A percentile compares a stretch with the other conserved stretches of the same genome.
phyloP scores from a whole-genome alignment of 768 basidiomycete genomes.

The Tubosaeta brunneosetosa region DNA sequence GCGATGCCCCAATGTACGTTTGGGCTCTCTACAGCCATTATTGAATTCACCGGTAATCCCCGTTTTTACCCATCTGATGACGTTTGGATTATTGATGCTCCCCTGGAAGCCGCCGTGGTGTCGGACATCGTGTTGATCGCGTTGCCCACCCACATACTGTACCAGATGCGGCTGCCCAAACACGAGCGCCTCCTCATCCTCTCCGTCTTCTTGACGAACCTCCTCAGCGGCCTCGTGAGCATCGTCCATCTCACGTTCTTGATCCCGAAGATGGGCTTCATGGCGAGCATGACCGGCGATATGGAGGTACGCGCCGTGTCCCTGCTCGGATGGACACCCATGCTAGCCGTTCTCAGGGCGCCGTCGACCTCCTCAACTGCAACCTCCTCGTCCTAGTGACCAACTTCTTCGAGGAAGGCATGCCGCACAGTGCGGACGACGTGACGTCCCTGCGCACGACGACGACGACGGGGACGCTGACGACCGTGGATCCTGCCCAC shows the following conservation, averaged over 20 bases:
- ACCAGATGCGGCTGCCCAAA: constrained; percentile 1
- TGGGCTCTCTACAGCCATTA: neutral
- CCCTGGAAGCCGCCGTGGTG: constrained; percentile 4
- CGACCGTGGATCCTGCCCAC: constrained; percentile 10
- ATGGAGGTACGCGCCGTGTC: constrained; percentile 10
- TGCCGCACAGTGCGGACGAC: neutral
- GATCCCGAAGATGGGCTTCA: constrained; percentile 5
- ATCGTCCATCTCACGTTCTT: constrained; percentile 12
- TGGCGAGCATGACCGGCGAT: constrained; percentile 9
- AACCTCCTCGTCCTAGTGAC: constrained; percentile 17
- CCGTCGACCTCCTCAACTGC: constrained; percentile 12
- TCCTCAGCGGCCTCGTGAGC: constrained; percentile 6
- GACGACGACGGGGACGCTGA: neutral
- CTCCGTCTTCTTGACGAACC: constrained; percentile 11
- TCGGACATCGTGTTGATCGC: constrained; percentile 8
- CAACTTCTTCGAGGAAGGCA: constrained; percentile 1
- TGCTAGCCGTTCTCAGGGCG: constrained; percentile 5
- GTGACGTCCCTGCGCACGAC: neutral
- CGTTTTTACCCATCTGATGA: neutral
- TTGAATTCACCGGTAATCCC: constrained; percentile 7
- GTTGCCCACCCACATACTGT: constrained; percentile 9
- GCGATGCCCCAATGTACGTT: neutral
- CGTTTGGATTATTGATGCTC: neutral
- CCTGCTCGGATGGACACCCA: no score
- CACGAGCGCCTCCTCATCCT: constrained; percentile 10